Base-by-base conservation (phyloP, 2,329 filamentous ascomycete genomes). In the Madurella mycetomatis region DNA sequence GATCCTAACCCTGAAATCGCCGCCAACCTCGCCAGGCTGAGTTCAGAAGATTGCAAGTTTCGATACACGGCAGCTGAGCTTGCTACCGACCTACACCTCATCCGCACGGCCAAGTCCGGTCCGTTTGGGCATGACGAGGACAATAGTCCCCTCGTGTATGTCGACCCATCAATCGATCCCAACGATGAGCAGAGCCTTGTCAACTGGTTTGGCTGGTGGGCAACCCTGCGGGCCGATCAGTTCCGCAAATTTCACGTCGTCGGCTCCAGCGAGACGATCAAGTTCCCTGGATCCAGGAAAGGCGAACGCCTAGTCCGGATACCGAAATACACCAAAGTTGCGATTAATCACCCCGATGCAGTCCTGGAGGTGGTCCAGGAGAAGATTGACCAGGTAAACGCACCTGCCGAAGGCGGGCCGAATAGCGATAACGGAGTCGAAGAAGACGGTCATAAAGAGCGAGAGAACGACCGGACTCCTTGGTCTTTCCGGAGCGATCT, bases 161-260 rank as follows among this genome's bases (percentile, higher is more conserved):
- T 77, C 0, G 74, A 75, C 13, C 61, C 70, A 3, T 65, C 59
- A 1, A 79, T 86, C 44, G 76, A 83, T 52, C 71, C 75, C 0
- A 79, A 81, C 51, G 82, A 86, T 56, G 83, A 86, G 62, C 79
- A 84, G 62, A 83, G 78, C 53, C 69, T 86, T 30, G 75, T 85
- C 9, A 81, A 84, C 57, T 85, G 80, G 78, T 86, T 84, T 64
- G 81, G 78, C 1, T 79, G 73, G 66, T 86, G 82, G 83, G 72
- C 80, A 0, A 69, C 73, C 32, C 56, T 66, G 52, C 75, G 76
- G 31, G 62, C 81, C 37, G 76, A 83, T 53, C 67, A 69, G 41
- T 81, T 76, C 61, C 76, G 81, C 32, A 77, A 74, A 39, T 85
- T 85, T 59, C 69, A 72, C 16, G 77, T 86, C 2, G 51, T 85